Evolutionary conservation across 1,284 basidiomycete species (phyloP), one percentile per base, ranked within the genome.

Genomic region (Austroboletus niveus): DNA sequence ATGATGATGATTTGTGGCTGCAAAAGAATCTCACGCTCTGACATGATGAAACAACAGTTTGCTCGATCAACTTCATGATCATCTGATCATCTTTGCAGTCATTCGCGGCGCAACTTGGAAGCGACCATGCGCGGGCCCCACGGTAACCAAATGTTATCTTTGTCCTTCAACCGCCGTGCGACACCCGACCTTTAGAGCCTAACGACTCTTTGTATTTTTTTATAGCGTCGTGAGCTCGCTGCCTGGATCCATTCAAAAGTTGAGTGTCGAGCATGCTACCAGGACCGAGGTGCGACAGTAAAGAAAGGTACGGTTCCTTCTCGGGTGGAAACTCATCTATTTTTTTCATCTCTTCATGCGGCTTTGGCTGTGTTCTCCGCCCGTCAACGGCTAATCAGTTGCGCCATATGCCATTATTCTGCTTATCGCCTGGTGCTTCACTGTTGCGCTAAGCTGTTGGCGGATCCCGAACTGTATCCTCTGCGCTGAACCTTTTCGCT

Each of bases 151-250:
- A 15, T 9, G 7, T 17, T 36, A 8, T 17, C 38, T 27, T 51
- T 38, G 49, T 54, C 42, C 42, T 34, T 22, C 1, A 36, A 41
- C 31, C 24, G 14, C 5, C 24, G 32, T 40, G 34, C 35, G 42
- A 45, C 31, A 2, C 17, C 12, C 45, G 32, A 43, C 46, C 27
- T 41, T 31, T 10, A 31, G 30, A 11, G 11, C 36, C 53, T 57
- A 39, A 51, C 15, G 47, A 58, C 27, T n/a, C 50, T 35, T 66
- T 61, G 53, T 65, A 55, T 52, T 60, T 30, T 45, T 35, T 15
- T 47, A 51, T 31, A 12, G 36, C 38, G 32, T 17, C 40, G 29
- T 44, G 38, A 48, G 27, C 14, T 35, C 3, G 52, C 47, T 49
- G 29, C 39, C 14, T 51, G 41, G 44, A 48, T 50, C 20, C 48